Conservation (phyloP, 495 filamentous ascomycete species). For the Penicillium lividum region DNA sequence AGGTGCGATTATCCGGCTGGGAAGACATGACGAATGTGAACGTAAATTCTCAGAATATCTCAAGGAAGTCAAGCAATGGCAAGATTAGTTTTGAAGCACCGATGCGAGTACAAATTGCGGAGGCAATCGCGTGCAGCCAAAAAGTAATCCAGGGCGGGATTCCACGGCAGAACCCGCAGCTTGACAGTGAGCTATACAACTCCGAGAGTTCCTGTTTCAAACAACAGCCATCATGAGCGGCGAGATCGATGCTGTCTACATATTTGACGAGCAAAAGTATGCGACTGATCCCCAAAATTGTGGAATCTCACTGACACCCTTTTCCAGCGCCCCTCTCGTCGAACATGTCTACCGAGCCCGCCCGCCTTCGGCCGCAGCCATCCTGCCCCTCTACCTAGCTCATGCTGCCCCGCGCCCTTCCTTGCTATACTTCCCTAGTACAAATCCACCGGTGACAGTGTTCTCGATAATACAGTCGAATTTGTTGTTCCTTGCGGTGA, state of each 20-base stretch:
- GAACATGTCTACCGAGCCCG: slow-evolving; percentile 71
- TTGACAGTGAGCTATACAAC: slow-evolving; percentile 28
- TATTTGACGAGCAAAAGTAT: slow-evolving; percentile 91
- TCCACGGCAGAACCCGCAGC: slow-evolving; percentile 38
- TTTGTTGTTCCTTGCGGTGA: slow-evolving; percentile 82
- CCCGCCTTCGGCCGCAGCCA: slow-evolving; percentile 71
- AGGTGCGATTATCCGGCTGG: slow-evolving; percentile 21
- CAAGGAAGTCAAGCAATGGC: not conserved
- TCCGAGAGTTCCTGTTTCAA: slow-evolving; percentile 13
- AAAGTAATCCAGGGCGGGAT: slow-evolving; percentile 36
- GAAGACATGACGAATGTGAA: slow-evolving; percentile 21
- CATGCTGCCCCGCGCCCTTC: slow-evolving; percentile 82
- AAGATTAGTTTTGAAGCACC: not conserved
- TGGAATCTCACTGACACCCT: slow-evolving; percentile 13
- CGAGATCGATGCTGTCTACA: slow-evolving; percentile 92
- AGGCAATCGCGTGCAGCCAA: slow-evolving; percentile 15
- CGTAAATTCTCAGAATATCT: not conserved
- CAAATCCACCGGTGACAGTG: slow-evolving; percentile 82
- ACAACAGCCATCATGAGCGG: slow-evolving; percentile 62
- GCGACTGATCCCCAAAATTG: not conserved
- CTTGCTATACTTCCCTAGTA: slow-evolving; percentile 78
- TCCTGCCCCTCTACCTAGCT: slow-evolving; percentile 85
- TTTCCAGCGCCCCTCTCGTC: slow-evolving; percentile 58
- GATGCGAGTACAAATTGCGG: not conserved
- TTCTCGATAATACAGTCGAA: slow-evolving; percentile 86